Evolutionary conservation across 768 basidiomycete species (phyloP).

Genomic region (Collybiopsis confluens): DNA sequence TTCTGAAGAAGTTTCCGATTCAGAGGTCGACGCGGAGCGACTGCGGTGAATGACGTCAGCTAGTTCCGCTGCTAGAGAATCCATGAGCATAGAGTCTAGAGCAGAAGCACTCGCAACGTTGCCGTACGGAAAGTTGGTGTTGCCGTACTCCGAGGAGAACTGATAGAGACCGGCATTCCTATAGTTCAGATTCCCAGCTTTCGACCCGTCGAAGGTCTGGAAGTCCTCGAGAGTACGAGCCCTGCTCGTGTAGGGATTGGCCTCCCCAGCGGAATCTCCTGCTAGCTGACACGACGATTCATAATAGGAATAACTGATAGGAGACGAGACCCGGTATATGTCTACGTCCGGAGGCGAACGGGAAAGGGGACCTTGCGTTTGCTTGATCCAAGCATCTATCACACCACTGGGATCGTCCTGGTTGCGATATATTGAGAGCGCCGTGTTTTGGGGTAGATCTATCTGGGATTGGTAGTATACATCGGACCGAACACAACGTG

Average conservation of each 20-base stretch:
- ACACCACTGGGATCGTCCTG: constrained; percentile 10
- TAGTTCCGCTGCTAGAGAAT: background rate
- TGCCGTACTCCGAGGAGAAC: background rate
- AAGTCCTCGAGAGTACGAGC: background rate
- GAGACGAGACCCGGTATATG: background rate
- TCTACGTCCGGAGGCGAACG: too few species aligned
- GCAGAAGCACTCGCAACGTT: background rate
- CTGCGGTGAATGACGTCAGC: background rate
- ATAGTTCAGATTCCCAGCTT: background rate
- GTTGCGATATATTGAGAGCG: constrained; percentile 28
- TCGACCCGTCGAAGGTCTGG: background rate
- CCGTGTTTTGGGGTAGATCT: constrained; percentile 35
- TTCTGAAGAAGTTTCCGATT: constrained; percentile 3
- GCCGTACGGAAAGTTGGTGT: background rate
- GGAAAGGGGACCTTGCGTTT: constrained; percentile 15
- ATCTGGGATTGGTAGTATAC: constrained; percentile 38
- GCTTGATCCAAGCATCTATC: constrained; percentile 64
- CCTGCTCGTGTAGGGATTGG: background rate
- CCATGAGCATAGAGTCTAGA: background rate
- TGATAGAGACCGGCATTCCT: background rate
- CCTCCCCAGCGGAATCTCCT: background rate
- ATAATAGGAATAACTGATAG: background rate
- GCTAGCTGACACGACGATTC: background rate
- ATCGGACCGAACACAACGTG: constrained; percentile 60
- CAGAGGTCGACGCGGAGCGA: background rate